Percentiles rank a stretch among this genome's conserved stretches.
Evolutionary conservation across 768 basidiomycete genomes (phyloP).

Genomic region (Gymnopilus junonius): DNA sequence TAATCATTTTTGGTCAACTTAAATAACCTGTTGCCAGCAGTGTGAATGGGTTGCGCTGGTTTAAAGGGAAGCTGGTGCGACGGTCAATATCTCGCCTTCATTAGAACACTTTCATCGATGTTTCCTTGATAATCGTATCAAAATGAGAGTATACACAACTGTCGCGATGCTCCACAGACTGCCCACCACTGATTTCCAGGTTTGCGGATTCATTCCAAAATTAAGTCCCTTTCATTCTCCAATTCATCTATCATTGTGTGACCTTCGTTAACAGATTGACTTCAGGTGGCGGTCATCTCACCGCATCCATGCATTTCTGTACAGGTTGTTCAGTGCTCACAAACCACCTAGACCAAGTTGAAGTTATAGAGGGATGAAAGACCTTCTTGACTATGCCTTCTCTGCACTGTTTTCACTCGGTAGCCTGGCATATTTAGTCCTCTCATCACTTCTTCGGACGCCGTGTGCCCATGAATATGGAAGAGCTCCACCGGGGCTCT

Average conservation of each 20-base stretch:
- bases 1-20: no score
- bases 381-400: neutral
- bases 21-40: no score
- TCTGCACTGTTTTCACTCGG: neutral
- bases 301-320: no score
- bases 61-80: no score
- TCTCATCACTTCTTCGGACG: neutral
- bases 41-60: no score
- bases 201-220: neutral
- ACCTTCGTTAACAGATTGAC: neutral
- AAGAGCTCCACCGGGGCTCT: neutral
- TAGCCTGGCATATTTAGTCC: neutral
- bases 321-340: no score
- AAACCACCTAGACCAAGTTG: no score
- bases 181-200: neutral
- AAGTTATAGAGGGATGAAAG: neutral
- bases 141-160: neutral
- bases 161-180: neutral
- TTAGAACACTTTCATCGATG: no score
- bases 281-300: no score
- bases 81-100: no score
- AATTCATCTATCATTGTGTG: neutral
- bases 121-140: neutral
- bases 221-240: neutral
- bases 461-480: neutral